A percentile compares a stretch with the other conserved stretches of the same genome.
Conservation (phyloP, 2,329 filamentous ascomycete species). For the Diaporthe batatas region DNA sequence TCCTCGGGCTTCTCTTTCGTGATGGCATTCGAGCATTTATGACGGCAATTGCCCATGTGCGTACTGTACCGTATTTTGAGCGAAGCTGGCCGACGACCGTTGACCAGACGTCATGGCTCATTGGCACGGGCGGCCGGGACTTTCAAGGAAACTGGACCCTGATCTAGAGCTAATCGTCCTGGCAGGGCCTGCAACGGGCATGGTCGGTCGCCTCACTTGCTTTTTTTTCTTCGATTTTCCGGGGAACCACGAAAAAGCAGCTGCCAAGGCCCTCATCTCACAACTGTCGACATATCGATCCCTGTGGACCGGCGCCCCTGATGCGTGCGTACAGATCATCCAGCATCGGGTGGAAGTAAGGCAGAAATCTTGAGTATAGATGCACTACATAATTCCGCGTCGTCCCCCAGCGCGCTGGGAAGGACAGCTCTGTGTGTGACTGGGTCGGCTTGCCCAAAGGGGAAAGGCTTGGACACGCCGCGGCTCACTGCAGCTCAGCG, state of each 20-base stretch:
- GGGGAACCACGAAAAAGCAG: conserved; percentile 30
- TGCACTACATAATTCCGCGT: neutral
- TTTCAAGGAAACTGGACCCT: conserved; percentile 21
- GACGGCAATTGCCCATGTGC: conserved; percentile 13
- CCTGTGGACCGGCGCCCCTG: conserved; percentile 17
- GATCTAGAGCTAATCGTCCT: conserved; percentile 23
- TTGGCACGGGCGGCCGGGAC: conserved; percentile 4
- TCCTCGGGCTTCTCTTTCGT: neutral
- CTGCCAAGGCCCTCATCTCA: conserved; percentile 29
- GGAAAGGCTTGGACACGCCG: conserved; percentile 5
- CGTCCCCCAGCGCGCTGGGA: neutral
- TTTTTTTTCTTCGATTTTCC: conserved; percentile 25
- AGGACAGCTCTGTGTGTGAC: neutral
- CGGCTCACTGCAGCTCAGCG: conserved; percentile 1
- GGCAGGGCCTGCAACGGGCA: neutral
- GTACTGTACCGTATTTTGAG: neutral
- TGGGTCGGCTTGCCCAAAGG: conserved; percentile 23
- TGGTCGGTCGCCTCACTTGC: conserved; percentile 22
- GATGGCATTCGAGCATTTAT: conserved; percentile 4
- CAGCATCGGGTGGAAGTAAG: neutral
- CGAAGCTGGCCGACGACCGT: neutral
- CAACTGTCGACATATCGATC: conserved; percentile 5
- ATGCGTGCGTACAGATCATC: neutral
- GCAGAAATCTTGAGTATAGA: neutral
- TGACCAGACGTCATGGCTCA: neutral